Percentiles rank a stretch among this genome's conserved stretches.
Conservation (phyloP, 1,284 basidiomycete genomes). For the Leccinum solheimii region DNA sequence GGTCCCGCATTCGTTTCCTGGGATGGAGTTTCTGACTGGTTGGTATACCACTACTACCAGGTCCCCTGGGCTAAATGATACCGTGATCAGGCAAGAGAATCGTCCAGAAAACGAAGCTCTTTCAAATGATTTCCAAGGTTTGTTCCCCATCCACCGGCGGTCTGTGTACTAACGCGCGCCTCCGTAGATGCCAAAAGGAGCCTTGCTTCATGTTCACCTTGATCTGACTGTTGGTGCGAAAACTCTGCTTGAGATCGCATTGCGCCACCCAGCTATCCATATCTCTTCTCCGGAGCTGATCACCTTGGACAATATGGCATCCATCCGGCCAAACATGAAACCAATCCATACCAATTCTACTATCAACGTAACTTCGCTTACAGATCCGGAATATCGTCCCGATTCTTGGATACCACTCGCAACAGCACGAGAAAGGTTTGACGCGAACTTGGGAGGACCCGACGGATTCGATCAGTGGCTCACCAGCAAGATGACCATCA, state of each 20-base stretch:
- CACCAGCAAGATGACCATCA: conserved; percentile 57
- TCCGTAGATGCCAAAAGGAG: conserved; percentile 74
- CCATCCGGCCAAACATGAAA: conserved; percentile 51
- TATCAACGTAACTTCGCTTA: conserved; percentile 40
- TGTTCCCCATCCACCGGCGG: background rate
- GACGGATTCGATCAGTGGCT: conserved; percentile 70
- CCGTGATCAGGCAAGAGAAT: conserved; percentile 48
- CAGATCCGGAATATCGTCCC: conserved; percentile 44
- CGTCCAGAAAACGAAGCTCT: conserved; percentile 58
- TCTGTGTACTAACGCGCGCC: background rate
- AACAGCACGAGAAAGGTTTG: conserved; percentile 55
- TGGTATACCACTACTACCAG: conserved; percentile 6
- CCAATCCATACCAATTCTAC: conserved; percentile 42
- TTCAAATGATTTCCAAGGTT: conserved; percentile 60
- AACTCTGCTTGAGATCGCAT: conserved; percentile 51
- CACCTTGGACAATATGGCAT: conserved; percentile 34
- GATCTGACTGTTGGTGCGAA: conserved; percentile 64
- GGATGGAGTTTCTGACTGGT: conserved; percentile 77
- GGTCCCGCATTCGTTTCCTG: conserved; percentile 64
- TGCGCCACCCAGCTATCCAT: conserved; percentile 58
- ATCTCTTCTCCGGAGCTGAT: conserved; percentile 43
- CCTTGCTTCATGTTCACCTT: conserved; percentile 67
- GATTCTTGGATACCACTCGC: conserved; percentile 55
- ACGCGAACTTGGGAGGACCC: conserved; percentile 51
- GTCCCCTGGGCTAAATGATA: background rate